These are phyloP conservation scores for Amanita rimosa DNA, from an alignment of 768 basidiomycete species.

Conservation along the genomic window DNA sequence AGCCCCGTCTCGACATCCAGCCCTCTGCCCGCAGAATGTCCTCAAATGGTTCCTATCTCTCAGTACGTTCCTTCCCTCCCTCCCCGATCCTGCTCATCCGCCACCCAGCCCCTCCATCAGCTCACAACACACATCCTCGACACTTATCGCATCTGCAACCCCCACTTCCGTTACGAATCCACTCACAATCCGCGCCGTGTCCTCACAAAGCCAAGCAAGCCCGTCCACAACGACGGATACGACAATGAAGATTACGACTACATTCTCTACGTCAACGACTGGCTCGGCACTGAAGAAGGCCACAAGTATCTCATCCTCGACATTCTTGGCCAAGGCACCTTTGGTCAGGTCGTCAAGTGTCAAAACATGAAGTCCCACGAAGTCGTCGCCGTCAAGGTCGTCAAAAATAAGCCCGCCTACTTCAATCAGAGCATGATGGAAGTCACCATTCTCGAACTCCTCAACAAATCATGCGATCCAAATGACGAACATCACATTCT, in stretches of 20 bases:
- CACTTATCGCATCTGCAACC: constrained; percentile 92
- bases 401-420: constrained; percentile 99
- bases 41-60: constrained; percentile 63
- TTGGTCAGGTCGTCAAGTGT: constrained; percentile 99
- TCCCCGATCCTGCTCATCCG: background rate
- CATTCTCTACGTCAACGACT: constrained; percentile 98
- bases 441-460: constrained; percentile 91
- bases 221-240: constrained; percentile 89
- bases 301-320: constrained; percentile 99
- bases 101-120: constrained; percentile 44
- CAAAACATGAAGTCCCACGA: constrained; percentile 99
- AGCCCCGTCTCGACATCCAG: constrained; percentile 56
- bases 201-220: constrained; percentile 95
- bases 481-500: constrained; percentile 95
- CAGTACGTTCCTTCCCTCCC: constrained; percentile 42
- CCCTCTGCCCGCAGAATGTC: constrained; percentile 68
- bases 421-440: constrained; percentile 99
- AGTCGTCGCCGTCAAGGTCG: constrained; percentile 97
- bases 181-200: constrained; percentile 92
- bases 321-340: constrained; percentile 96
- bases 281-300: constrained; percentile 87
- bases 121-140: constrained; percentile 82
- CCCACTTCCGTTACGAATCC: constrained; percentile 90
- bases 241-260: constrained; percentile 99
- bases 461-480: constrained; percentile 91